Evolutionary conservation across 768 basidiomycete species (phyloP).

Genomic region (Sistotremastrum suecicum): DNA sequence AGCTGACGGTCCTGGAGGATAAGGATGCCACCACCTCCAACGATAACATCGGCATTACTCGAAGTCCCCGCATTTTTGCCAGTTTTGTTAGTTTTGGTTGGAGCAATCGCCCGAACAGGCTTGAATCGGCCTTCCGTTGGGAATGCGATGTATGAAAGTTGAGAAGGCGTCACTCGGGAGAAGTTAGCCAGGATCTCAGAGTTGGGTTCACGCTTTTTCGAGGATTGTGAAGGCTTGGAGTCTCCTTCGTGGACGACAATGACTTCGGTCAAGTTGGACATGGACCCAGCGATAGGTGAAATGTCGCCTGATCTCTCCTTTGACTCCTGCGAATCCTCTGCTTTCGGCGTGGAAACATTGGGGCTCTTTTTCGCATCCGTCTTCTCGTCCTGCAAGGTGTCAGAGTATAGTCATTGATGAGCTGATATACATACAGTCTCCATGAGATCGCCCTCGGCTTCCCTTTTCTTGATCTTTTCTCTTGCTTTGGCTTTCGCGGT

Average conservation of each 20-base stretch:
- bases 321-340: slow-evolving; percentile 27
- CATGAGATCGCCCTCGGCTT: slow-evolving; percentile 59
- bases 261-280: slow-evolving; percentile 34
- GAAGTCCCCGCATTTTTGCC: slow-evolving; percentile 15
- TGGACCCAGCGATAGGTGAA: slow-evolving; percentile 40
- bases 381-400: slow-evolving; percentile 34
- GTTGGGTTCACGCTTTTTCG: slow-evolving; percentile 59
- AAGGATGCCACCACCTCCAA: slow-evolving; percentile 79
- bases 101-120: slow-evolving; percentile 39
- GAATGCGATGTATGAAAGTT: slow-evolving; percentile 77
- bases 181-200: slow-evolving; percentile 75
- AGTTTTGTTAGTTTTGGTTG: slow-evolving; percentile 15
- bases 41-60: slow-evolving; percentile 40
- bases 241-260: slow-evolving; percentile 17
- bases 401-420: not conserved
- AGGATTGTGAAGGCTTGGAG: slow-evolving; percentile 24
- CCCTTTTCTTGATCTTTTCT: slow-evolving; percentile 57
- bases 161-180: slow-evolving; percentile 82
- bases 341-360: slow-evolving; percentile 56
- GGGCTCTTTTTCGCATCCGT: slow-evolving; percentile 37
- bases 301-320: slow-evolving; percentile 36
- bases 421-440: slow-evolving; percentile 45
- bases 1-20: slow-evolving; percentile 65
- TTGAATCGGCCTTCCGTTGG: slow-evolving; percentile 67
- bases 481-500: slow-evolving; percentile 95